Evolutionary conservation across 345 rosid species (phyloP), one percentile per base, ranked within the genome.

Genomic region (Rhodamnia rubescens): DNA sequence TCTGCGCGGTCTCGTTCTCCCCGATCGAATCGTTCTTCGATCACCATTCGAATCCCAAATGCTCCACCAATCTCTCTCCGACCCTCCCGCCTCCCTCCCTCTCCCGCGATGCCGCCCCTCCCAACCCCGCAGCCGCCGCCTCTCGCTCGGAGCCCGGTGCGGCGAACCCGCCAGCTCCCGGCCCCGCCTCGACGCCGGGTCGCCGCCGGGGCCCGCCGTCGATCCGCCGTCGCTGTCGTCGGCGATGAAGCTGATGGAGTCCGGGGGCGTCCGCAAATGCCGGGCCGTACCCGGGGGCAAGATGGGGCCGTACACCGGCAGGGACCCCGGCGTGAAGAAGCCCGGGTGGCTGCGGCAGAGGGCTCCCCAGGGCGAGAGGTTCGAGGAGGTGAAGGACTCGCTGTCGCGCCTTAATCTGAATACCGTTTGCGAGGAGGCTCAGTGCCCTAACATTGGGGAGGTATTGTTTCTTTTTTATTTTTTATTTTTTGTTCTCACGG

Each of bases 401-500:
- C 88, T 96, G 12, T 93, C 99, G 51, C 87, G 91, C 58, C 91
- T 96, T 82, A 96, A 92, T 24, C 99, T 98, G 84, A 94, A 94
- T 56, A 96, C 98, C 85, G 99, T 97, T 26, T 97, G 99, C 55
- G 96, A 96, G 82, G 99, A 97, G 88, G 99, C 99, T 53, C 99
- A 96, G 87, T 96, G 99, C 88, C 99, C 99, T 80, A 98, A 98
- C 87, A 95, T 96, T 51, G 99, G 99, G 75, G 99, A 95, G 98
- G 98, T 94, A 82, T 5, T 7, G 24, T 36, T 69, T 4, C 32
- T 20, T 14, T 44, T 20, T 59, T 32, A 3, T 20, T 14, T 44
- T 20, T 59, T 32, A 3, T 81, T 27, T 26, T 51, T 44, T 20
- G 44, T 36, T 16, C 54, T 83, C 12, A 1, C 47, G 53, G 42